Evolutionary conservation across 2,329 filamentous ascomycete genomes (phyloP), one percentile per base, ranked within the genome.

Genomic region (Phyllosticta paracitricarpa): DNA sequence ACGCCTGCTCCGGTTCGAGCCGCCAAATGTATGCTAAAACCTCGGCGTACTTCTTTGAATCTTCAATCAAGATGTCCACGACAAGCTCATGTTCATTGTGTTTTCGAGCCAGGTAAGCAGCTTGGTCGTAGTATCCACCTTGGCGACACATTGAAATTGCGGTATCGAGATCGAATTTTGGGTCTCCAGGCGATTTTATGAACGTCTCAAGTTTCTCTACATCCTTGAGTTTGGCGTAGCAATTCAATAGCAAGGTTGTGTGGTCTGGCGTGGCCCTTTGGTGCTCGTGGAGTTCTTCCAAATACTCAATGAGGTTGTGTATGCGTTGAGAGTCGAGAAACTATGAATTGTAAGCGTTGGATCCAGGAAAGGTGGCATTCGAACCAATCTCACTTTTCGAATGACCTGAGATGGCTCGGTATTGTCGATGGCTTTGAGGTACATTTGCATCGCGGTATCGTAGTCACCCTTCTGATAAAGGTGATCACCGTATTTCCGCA

Each of bases 361-460:
- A 10, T n/a, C 8, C 14, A 25, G 19, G 12, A 26, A 1, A 19
- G 14, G 40, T 12, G 9, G n/a, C 19, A 7, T 25, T 48, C 14
- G 9, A 17, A 12, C 24, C 2, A 56, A 3, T 6, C 8, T 26
- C 70, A 89, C 88, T 78, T 96, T 97, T 68, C 93, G 84, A 69
- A 97, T 97, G 55, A 97, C 91, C 70, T 97, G 93, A 1, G 93
- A 97, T 6, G 93, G 93, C 69, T 97, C 93, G 0, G 93, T 97
- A 63, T 90, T 94, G 70, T 97, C 92, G 63, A 99, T 97, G 0
- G 95, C 93, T 67, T 91, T 89, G 64, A 99, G 85, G 71, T 99
- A 99, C 73, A 97, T 94, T 68, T 95, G 88, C 95, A 99, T 99
- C n/a, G 95, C 92, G 6, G 89, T 94, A 70, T 99, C 94, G 70